phyloP scores from a whole-genome alignment of 169 alveolate species.

The Eimeria falciformis region DNA sequence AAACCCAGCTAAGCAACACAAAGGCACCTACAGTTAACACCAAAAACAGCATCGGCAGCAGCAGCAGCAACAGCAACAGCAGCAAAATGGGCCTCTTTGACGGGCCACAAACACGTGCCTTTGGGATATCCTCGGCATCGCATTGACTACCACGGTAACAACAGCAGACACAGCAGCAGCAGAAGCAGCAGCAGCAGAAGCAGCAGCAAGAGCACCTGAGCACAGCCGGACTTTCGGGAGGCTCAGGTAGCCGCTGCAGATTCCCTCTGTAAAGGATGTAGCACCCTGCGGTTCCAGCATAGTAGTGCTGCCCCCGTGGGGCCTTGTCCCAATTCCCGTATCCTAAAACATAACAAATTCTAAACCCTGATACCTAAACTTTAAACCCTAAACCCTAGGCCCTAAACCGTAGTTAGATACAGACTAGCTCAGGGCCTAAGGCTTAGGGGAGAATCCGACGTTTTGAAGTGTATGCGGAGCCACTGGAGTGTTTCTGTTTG shows the following conservation, averaged over 20 bases:
- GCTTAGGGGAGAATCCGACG: conserved; percentile 37
- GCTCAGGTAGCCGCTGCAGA: conserved; percentile 2
- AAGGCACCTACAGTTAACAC: background rate
- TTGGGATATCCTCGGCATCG: background rate
- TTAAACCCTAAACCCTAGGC: conserved; percentile 34
- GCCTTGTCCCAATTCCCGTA: conserved; percentile 54
- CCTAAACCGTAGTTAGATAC: background rate
- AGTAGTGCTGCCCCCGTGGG: conserved; percentile 30
- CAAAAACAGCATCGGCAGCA: conserved; percentile 2
- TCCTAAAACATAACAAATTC: background rate
- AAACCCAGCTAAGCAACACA: background rate
- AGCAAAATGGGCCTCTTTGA: background rate
- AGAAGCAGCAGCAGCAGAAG: background rate
- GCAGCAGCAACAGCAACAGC: conserved; percentile 10
- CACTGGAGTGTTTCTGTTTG: too few species aligned
- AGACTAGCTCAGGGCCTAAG: conserved; percentile 26
- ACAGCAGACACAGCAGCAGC: background rate
- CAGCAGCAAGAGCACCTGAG: background rate
- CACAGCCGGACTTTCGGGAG: conserved; percentile 50
- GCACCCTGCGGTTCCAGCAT: conserved; percentile 13
- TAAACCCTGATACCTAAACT: conserved; percentile 40
- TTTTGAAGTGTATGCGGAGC: background rate
- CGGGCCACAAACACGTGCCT: background rate
- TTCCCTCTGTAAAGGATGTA: conserved; percentile 15
- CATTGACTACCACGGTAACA: background rate